Percentiles rank a stretch among this genome's conserved stretches.
These are phyloP conservation scores for Trichoderma aggressivum DNA, from an alignment of 2,329 filamentous ascomycete genomes.

Conservation along the genomic window DNA sequence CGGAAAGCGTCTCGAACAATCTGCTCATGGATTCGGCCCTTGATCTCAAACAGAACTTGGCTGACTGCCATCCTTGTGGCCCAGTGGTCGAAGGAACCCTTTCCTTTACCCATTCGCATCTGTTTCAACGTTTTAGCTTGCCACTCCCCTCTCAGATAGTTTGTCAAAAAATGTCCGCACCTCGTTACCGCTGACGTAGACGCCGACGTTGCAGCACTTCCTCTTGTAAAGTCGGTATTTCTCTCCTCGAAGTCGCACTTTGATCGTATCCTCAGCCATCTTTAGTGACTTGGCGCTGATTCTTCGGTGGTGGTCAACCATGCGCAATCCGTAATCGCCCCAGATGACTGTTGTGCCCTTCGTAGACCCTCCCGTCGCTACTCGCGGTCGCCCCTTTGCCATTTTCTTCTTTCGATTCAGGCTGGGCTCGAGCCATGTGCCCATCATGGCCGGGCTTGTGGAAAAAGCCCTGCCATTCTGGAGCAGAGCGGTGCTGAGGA, in stretches of 20 bases:
- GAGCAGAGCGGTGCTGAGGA: constrained; percentile 34
- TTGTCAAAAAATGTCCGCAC: constrained; percentile 40
- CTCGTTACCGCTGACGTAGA: constrained; percentile 94
- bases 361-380: constrained; percentile 83
- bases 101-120: constrained; percentile 98
- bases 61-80: constrained; percentile 84
- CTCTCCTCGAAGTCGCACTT: constrained; percentile 79
- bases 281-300: constrained; percentile 84
- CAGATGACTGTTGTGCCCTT: constrained; percentile 94
- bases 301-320: constrained; percentile 88
- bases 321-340: constrained; percentile 93
- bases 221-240: constrained; percentile 91
- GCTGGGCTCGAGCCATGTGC: constrained; percentile 80
- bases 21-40: constrained; percentile 90
- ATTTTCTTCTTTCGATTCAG: constrained; percentile 76
- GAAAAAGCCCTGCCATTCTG: constrained; percentile 66
- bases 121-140: constrained; percentile 28
- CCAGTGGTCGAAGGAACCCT: constrained; percentile 97
- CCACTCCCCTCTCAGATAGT: background rate
- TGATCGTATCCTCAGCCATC: constrained; percentile 91
- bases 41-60: constrained; percentile 88
- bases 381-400: constrained; percentile 84
- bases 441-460: constrained; percentile 56
- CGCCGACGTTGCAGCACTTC: constrained; percentile 87
- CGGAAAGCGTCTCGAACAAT: constrained; percentile 91